Evolutionary conservation across 192 early-diverging fungal species (phyloP).

Genomic region (Umbelopsis sp.): DNA sequence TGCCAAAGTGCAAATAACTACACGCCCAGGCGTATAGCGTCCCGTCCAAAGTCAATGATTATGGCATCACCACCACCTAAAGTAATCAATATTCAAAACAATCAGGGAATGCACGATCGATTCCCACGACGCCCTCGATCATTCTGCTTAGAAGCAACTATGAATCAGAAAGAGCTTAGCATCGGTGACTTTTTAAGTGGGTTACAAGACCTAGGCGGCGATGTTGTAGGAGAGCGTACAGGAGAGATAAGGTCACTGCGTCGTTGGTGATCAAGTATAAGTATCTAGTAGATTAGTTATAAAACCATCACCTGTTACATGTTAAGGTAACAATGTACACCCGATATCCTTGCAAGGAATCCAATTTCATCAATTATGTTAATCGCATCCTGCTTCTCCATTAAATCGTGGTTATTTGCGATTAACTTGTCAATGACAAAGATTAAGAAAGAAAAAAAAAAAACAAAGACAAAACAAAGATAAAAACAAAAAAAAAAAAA

Average conservation of each 20-base stretch:
- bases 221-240: slow-evolving; percentile 34
- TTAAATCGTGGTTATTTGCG: too few relatives aligned
- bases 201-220: slow-evolving; percentile 34
- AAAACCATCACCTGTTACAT: too few relatives aligned
- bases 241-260: slow-evolving; percentile 15
- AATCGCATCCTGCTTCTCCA: too few relatives aligned
- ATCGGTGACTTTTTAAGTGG: slow-evolving; percentile 39
- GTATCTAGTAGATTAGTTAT: neutral
- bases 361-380: too few relatives aligned
- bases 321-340: too few relatives aligned
- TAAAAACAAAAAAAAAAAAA: too few relatives aligned
- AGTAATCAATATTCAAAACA: slow-evolving; percentile 14
- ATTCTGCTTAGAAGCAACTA: slow-evolving; percentile 14
- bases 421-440: too few relatives aligned
- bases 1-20: neutral
- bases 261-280: neutral
- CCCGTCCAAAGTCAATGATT: neutral
- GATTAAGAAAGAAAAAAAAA: too few relatives aligned
- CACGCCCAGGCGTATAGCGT: neutral
- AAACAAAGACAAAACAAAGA: too few relatives aligned
- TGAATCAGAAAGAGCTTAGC: neutral
- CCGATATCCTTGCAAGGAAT: too few relatives aligned
- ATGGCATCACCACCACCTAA: slow-evolving; percentile 12
- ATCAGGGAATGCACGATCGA: neutral
- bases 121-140: slow-evolving; percentile 3